Base-by-base conservation (phyloP, 2,329 filamentous ascomycete species). In the Colletotrichum spinosum region DNA sequence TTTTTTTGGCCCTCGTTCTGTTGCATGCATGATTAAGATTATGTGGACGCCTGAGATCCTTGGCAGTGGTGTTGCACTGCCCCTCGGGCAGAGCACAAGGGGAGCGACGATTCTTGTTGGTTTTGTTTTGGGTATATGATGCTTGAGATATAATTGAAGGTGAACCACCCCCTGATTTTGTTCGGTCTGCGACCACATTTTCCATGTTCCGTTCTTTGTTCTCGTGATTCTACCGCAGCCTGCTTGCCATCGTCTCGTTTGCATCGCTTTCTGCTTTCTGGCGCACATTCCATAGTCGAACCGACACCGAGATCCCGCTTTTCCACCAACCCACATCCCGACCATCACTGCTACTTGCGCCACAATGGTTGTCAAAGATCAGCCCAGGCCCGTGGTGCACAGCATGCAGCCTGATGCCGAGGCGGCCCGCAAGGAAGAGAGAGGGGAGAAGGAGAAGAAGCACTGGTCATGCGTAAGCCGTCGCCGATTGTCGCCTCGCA, bases 321-420 rank as follows among this genome's bases (percentile, higher is more conserved):
- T 25, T 25, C 44, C 7, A 46, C 42, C 15, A 57, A 50, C 46
- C 38, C 46, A 51, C 55, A 6, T 58, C 37, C 46, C 55, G 44
- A 25, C 25, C 15, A 17, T 17, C 44, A 46, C 15, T 15, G 7
- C 13, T 17, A 17, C n/a, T n/a, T 33, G 2, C 13, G 46, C 50
- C 55, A 51, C 41, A 35, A 58, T 58, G 55, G 55, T 58, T 35
- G 55, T 58, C 8, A 33, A 58, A 58, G 55, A 58, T 15, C 55
- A 58, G 46, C 55, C 55, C 48, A 41, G 51, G 55, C 55, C 55
- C 38, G 44, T 39, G 25, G 46, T 38, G 38, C 55, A 58, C 4
- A 48, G 45, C 25, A 58, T 58, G 55, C 55, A 51, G 55, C 55
- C 46, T 9, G 37, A 50, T 11, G 37, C 37, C 17, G 15, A 38